These are phyloP conservation scores for Filobasidium floriforme DNA, from an alignment of 768 basidiomycete genomes.

Conservation along the genomic window DNA sequence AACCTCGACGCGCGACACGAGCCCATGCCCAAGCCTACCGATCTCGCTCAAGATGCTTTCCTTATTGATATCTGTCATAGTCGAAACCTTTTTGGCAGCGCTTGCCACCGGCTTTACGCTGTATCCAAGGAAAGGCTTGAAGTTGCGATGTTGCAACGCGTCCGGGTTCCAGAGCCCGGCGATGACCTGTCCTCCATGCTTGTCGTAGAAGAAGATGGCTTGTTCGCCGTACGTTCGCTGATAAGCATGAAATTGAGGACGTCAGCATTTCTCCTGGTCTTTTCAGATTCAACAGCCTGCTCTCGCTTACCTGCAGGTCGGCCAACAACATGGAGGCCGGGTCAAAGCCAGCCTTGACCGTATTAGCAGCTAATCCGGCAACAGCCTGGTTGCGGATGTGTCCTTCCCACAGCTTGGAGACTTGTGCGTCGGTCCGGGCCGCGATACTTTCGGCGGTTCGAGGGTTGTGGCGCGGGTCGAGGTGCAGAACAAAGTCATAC, in stretches of 20 bases:
- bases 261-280: not conserved
- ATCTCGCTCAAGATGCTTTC: slow-evolving; percentile 65
- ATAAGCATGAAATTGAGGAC: not conserved
- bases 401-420: slow-evolving; percentile 16
- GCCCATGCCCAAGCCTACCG: slow-evolving; percentile 61
- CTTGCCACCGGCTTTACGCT: slow-evolving; percentile 55
- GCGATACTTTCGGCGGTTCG: slow-evolving; percentile 16
- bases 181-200: slow-evolving; percentile 66
- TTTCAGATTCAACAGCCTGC: not conserved
- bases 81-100: slow-evolving; percentile 46
- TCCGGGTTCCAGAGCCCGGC: slow-evolving; percentile 82
- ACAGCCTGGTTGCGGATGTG: slow-evolving; percentile 19
- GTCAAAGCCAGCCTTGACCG: slow-evolving; percentile 64
- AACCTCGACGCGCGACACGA: slow-evolving; percentile 50
- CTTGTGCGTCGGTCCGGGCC: slow-evolving; percentile 7
- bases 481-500: slow-evolving; percentile 75
- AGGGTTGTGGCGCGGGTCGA: slow-evolving; percentile 50
- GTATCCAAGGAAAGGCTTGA: slow-evolving; percentile 76
- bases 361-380: slow-evolving; percentile 24
- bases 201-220: slow-evolving; percentile 75
- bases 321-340: slow-evolving; percentile 60
- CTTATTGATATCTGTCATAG: slow-evolving; percentile 61
- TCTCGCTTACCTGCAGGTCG: slow-evolving; percentile 57
- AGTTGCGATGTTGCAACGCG: slow-evolving; percentile 56
- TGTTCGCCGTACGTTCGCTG: slow-evolving; percentile 68